phyloP scores from a whole-genome alignment of 129 eudicot genomes.

The Lactuca saligna region DNA sequence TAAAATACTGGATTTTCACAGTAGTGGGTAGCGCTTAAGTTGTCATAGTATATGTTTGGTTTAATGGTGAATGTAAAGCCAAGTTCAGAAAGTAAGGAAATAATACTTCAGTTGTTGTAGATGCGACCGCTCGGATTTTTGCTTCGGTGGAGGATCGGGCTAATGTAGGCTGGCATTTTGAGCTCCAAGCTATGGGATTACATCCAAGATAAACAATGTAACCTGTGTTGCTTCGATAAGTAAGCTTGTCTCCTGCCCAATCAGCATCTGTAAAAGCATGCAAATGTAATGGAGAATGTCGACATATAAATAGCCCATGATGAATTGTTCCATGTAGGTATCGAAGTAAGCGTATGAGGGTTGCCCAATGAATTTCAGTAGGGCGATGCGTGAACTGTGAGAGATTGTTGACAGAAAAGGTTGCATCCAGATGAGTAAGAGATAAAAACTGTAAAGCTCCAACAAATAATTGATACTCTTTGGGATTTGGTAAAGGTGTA shows the following conservation, averaged over 20 bases:
- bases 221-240: too few species aligned
- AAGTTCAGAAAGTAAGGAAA: not conserved
- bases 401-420: not conserved
- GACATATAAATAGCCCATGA: not conserved
- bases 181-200: too few species aligned
- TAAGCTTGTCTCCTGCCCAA: too few species aligned
- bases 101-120: not conserved
- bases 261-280: not conserved
- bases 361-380: not conserved
- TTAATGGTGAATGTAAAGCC: too few species aligned
- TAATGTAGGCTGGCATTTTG: too few species aligned
- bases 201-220: too few species aligned
- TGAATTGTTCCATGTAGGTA: conserved; percentile 1
- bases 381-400: not conserved
- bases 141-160: too few species aligned
- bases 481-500: too few species aligned
- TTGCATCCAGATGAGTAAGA: not conserved
- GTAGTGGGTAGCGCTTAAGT: not conserved
- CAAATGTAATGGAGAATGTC: not conserved
- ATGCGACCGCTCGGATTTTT: not conserved
- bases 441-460: not conserved
- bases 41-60: not conserved
- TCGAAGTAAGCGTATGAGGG: not conserved
- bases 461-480: too few species aligned
- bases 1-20: not conserved